A percentile compares a stretch with the other conserved stretches of the same genome.
phyloP scores from a whole-genome alignment of 2,329 filamentous ascomycete species.

The Cercospora citrullina region DNA sequence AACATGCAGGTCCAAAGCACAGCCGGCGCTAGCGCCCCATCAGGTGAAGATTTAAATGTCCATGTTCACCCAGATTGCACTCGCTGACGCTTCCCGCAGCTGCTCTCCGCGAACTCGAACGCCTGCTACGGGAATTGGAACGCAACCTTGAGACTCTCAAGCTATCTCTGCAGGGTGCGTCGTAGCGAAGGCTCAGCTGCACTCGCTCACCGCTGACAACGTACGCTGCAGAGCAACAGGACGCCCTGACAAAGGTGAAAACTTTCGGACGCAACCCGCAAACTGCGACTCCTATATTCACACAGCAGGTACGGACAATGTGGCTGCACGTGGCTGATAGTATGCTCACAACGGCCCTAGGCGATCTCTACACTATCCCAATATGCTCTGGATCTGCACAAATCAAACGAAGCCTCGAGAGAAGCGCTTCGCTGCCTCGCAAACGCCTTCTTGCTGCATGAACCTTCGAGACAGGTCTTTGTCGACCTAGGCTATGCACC shows the following conservation, averaged over 20 bases:
- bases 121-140: slow-evolving; percentile 34
- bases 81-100: background rate
- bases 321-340: background rate
- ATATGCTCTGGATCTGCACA: slow-evolving; percentile 69
- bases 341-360: slow-evolving; percentile 47
- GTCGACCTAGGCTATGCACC: slow-evolving; percentile 68
- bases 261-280: slow-evolving; percentile 70
- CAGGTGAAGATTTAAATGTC: slow-evolving; percentile 15
- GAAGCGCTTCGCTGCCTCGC: slow-evolving; percentile 80
- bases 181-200: background rate
- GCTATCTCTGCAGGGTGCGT: slow-evolving; percentile 33
- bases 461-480: slow-evolving; percentile 68
- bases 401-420: slow-evolving; percentile 60
- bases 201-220: background rate
- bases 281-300: slow-evolving; percentile 80
- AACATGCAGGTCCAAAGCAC: slow-evolving; percentile 16
- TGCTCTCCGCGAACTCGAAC: slow-evolving; percentile 33
- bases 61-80: background rate
- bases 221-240: slow-evolving; percentile 58
- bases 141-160: slow-evolving; percentile 32
- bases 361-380: slow-evolving; percentile 60
- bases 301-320: slow-evolving; percentile 60
- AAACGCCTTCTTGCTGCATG: slow-evolving; percentile 74
- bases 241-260: slow-evolving; percentile 66
- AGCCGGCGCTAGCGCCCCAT: slow-evolving; percentile 11